A percentile compares a stretch with the other conserved stretches of the same genome.
Evolutionary conservation across 257 asterid genomes (phyloP).

Genomic region (Paulownia fortunei): DNA sequence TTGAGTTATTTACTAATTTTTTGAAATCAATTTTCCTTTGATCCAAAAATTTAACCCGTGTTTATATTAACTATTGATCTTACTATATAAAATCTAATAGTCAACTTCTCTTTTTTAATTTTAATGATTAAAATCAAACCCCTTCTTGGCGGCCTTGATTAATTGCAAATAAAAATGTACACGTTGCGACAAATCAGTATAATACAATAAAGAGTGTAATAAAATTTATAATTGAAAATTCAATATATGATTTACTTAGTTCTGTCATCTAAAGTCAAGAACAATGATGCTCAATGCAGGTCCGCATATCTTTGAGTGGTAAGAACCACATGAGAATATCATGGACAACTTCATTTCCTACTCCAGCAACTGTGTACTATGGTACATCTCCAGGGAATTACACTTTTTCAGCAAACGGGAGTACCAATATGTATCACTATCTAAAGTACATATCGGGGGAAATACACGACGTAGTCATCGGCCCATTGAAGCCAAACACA

Average conservation of each 20-base stretch:
- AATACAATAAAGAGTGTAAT: no score
- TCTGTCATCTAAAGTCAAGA: not conserved
- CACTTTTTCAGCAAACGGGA: conserved; percentile 48
- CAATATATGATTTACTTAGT: no score
- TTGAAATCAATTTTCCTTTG: no score
- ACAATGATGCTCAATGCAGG: conserved; percentile 35
- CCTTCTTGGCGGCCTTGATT: no score
- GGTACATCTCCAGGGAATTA: conserved; percentile 60
- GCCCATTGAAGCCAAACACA: conserved; percentile 66
- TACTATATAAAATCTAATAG: not conserved
- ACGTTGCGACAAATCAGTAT: no score
- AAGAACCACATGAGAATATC: conserved; percentile 58
- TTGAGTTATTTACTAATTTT: no score
- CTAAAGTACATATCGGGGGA: conserved; percentile 51
- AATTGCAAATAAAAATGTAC: no score
- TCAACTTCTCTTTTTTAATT: no score
- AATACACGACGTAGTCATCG: conserved; percentile 69
- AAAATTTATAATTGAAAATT: no score
- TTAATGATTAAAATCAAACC: no score
- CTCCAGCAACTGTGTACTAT: conserved; percentile 55
- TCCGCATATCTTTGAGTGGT: conserved; percentile 64
- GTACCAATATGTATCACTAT: conserved; percentile 40
- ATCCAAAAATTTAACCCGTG: no score
- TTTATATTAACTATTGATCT: no score
- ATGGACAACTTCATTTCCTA: conserved; percentile 52